Base-by-base conservation (phyloP, 768 basidiomycete species). In the Daedaleopsis sinensis region DNA sequence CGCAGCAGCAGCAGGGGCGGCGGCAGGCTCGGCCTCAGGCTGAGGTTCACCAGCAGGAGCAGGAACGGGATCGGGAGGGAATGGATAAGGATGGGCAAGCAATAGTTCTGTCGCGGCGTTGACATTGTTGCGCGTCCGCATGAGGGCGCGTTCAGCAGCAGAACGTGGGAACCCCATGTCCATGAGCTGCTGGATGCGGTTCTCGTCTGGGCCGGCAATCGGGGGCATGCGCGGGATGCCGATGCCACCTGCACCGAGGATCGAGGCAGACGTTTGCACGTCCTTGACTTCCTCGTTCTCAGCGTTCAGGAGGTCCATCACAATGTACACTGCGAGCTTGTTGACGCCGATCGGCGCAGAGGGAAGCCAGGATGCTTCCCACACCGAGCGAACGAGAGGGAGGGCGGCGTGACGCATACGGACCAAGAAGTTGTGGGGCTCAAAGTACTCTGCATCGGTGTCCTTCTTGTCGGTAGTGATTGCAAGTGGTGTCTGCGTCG, bases 121-220 rank as follows among this genome's bases (percentile, higher is more conserved):
- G 68, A 97, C 80, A 69, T 97, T 95, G 74, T 98, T 98, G 63
- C 90, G 86, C 5, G 90, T 87, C 12, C 96, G 91, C 19, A 82
- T 74, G 42, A 99, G 79, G 5, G 96, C 96, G 55, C 88, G 84
- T 70, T 92, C 91, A 1, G 89, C 93, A 13, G 93, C 92, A 44
- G 86, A 83, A n/a, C 94, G 86, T 38, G 90, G 86, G 79, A 98
- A 99, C 49, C 97, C 97, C 97, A 99, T 98, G 68, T 98, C 97
- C 11, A 86, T 89, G 57, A 98, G 80, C 68, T 94, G 90, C 53
- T 85, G 84, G 55, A 98, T 85, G 38, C 89, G 85, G 49, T 80
- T 81, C 71, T 95, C 93, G 71, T 94, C 91, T 0, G 90, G 13
- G 81, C 85, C 61, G 80, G 65, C 42, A 8, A 46, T 39, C 68